Evolutionary conservation across 1,139 yeast species (phyloP).

Genomic region (Candida smagusa): DNA sequence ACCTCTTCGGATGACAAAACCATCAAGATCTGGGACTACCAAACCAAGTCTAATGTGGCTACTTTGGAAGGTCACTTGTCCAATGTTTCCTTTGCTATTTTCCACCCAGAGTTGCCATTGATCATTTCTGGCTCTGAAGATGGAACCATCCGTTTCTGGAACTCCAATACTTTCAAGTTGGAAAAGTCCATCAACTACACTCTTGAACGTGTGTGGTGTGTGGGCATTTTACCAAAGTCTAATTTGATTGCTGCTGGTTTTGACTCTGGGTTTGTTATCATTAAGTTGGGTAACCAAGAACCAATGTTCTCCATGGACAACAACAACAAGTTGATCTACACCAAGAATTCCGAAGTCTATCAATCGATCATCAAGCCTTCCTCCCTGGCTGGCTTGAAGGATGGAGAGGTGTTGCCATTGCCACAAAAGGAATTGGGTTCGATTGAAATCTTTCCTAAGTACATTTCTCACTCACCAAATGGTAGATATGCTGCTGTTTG

Average conservation of each 20-base stretch:
- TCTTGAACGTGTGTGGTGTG: conserved; percentile 96
- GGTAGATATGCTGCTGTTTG: conserved; percentile 96
- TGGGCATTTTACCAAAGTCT: conserved; percentile 70
- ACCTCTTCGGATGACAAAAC: conserved; percentile 93
- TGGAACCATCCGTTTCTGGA: conserved; percentile 78
- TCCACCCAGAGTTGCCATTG: conserved; percentile 94
- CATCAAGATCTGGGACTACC: conserved; percentile 94
- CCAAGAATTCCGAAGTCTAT: conserved; percentile 86
- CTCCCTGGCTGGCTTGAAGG: conserved; percentile 61
- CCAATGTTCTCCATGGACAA: conserved; percentile 94
- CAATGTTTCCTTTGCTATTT: conserved; percentile 93
- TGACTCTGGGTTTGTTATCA: conserved; percentile 86
- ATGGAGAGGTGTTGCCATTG: conserved; percentile 75
- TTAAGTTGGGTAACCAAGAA: conserved; percentile 89
- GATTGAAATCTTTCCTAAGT: conserved; percentile 88
- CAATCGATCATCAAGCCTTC: conserved; percentile 76
- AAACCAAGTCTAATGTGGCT: conserved; percentile 93
- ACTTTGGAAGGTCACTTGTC: conserved; percentile 90
- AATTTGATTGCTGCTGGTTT: conserved; percentile 89
- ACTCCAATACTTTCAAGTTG: conserved; percentile 72
- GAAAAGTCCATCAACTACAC: conserved; percentile 91
- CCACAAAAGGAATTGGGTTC: conserved; percentile 87
- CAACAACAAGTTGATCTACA: conserved; percentile 86
- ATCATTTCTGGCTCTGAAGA: conserved; percentile 83
- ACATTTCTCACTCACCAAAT: conserved; percentile 87